Base-by-base conservation (phyloP, 2,329 filamentous ascomycete species). In the Mollisiaceae sp. region DNA sequence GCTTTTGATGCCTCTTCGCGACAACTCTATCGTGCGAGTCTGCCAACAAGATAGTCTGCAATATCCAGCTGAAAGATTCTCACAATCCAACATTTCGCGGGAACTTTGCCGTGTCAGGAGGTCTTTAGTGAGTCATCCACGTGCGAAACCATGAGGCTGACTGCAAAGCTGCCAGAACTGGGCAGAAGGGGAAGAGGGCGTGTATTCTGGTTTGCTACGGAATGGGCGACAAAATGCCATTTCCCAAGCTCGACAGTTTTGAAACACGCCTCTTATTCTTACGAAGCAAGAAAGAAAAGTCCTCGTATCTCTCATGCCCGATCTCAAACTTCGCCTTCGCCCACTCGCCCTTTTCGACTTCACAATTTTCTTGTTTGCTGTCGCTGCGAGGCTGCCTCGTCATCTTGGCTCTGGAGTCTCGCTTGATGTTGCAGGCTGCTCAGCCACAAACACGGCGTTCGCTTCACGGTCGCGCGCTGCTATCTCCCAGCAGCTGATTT, bases 91-190 rank as follows among this genome's bases (percentile, higher is more conserved):
- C 5, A 32, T 4, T 22, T 32, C 4, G 12, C 18, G 45, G 2
- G 24, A 32, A 54, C 6, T 5, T 54, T 22, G 27, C 20, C 45
- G 22, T 54, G 22, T 27, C n/a, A 35, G 50, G 22, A n/a, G 50
- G 22, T 24, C 24, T 54, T 24, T 18, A 32, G 50, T 50, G 50
- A 54, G 22, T 35, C 27, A 54, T 54, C 15, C 11, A 54, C 24
- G 50, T 54, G 50, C 50, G 24, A 54, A 54, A 54, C 50, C 8
- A 35, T 32, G 50, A 54, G 50, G 24, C 47, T 52, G 47, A 52
- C 22, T 52, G 47, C 24, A 54, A 54, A 27, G 22, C 50, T 54
- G 45, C 50, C n/a, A 24, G n/a, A 50, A 50, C 24, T 32, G 24
- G 22, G 22, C 50, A 54, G 8, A 32, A 20, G 50, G 50, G 50